Conservation (phyloP, 2,329 filamentous ascomycete genomes). For the Aureobasidium sp. region DNA sequence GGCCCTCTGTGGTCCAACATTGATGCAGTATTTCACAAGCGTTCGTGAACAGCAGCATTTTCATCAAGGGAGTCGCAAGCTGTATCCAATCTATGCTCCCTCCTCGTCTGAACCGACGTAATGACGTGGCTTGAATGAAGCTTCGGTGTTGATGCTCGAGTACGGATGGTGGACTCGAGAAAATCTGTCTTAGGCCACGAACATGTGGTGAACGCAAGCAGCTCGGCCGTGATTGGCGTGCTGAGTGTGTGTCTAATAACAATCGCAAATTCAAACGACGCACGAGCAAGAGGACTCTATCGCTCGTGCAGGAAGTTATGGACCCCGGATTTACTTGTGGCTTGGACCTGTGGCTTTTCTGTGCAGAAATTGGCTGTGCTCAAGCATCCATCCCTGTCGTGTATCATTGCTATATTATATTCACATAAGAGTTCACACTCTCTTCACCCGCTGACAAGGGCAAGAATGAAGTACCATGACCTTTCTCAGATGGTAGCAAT, state of each 20-base stretch:
- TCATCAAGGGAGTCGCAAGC: neutral
- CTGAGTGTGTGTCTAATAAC: neutral
- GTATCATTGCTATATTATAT: neutral
- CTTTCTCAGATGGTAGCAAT: neutral
- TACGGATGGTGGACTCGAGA: neutral
- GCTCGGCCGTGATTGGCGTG: neutral
- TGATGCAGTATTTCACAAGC: neutral
- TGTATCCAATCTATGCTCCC: neutral
- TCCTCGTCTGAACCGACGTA: neutral
- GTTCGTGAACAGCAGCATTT: neutral
- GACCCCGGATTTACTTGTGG: conserved; percentile 3
- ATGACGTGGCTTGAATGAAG: neutral
- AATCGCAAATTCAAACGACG: neutral
- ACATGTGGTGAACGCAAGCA: neutral
- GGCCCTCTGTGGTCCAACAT: too few species aligned
- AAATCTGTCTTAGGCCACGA: neutral
- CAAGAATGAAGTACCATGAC: neutral
- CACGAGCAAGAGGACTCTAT: neutral
- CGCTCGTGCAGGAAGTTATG: neutral
- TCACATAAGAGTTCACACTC: neutral
- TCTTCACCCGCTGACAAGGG: too few species aligned
- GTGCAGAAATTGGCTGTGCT: neutral
- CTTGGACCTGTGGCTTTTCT: neutral
- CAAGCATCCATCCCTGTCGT: neutral
- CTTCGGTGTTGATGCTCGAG: neutral